Evolutionary conservation across 371 early-diverging fungal genomes (phyloP), one percentile per base, ranked within the genome.

Genomic region (Mucor indicus): DNA sequence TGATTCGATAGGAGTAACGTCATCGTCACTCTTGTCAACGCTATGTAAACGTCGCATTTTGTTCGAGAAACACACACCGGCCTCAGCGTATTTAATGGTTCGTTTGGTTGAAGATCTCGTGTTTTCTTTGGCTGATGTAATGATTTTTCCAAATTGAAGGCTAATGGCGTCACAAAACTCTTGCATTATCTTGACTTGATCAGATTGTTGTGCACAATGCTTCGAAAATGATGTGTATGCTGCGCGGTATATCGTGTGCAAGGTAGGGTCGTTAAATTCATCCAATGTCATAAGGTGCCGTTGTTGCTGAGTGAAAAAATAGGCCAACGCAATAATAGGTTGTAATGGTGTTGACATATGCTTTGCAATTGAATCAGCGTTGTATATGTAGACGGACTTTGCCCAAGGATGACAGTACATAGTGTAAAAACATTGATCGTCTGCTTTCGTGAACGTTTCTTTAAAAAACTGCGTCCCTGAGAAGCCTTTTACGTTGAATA

Each of bases 141-240:
- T 42, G 24, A 42, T 42, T 42, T 38, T 38, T 38, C 39, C 39
- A 38, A 38, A 38, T 38, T 38, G 39, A 38, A 38, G 39, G 39
- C 39, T 21, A 38, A 38, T 36, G 36, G 36, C 36, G 16, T 36
- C 36, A 36, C 36, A 36, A 36, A 36, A 36, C 10, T 36, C 36
- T 36, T 36, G 36, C 36, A 36, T 36, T 16, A n/a, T 36, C 16
- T 36, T 36, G 36, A 36, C 13, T 36, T 36, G 36, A 36, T 36
- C 36, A 36, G 36, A 36, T 36, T n/a, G n/a, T 16, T 36, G 36
- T 36, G 36, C 36, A 36, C 36, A 36, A 36, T 36, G 36, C 16
- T 36, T 36, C 16, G 36, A 36, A 36, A 36, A 36, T 36, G 36
- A 36, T 36, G 36, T 36, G 16, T 36, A 36, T 36, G 36, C 36